Conservation (phyloP, 257 asterid species). For the Nicotiana otophora region DNA sequence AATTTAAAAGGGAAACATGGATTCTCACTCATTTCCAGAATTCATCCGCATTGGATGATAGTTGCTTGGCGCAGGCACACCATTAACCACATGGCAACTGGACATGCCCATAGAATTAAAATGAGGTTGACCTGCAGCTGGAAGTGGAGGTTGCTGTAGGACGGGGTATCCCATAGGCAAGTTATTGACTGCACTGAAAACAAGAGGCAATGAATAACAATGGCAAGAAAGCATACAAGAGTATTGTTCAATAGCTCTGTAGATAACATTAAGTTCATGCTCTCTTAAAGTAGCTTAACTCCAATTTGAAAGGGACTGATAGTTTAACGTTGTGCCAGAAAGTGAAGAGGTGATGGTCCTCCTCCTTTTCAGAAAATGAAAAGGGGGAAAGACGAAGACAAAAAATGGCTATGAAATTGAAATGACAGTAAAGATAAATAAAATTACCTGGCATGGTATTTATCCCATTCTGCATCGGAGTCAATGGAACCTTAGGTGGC, state of each 20-base stretch:
- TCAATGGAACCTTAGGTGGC: conserved; percentile 75
- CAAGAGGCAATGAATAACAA: conserved; percentile 38
- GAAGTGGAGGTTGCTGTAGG: conserved; percentile 60
- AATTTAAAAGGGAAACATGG: conserved; percentile 6
- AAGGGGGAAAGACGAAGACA: neutral
- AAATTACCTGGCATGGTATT: conserved; percentile 79
- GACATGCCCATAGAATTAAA: conserved; percentile 64
- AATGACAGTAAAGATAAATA: conserved; percentile 2
- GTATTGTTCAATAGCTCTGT: neutral
- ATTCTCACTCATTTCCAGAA: conserved; percentile 74
- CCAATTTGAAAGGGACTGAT: neutral
- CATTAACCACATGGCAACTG: conserved; percentile 75
- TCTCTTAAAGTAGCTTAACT: neutral
- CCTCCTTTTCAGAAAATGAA: neutral
- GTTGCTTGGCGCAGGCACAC: conserved; percentile 78
- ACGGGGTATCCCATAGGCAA: conserved; percentile 94
- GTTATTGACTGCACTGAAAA: conserved; percentile 84
- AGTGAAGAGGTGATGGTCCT: neutral
- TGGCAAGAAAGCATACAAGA: neutral
- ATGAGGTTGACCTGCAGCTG: conserved; percentile 77
- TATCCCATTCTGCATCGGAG: conserved; percentile 78
- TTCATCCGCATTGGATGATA: conserved; percentile 82
- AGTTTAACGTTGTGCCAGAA: neutral
- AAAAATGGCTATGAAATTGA: neutral
- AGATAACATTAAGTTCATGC: neutral